Conservation (phyloP, 2,329 filamentous ascomycete species). For the Calcarisporium arbuscula region DNA sequence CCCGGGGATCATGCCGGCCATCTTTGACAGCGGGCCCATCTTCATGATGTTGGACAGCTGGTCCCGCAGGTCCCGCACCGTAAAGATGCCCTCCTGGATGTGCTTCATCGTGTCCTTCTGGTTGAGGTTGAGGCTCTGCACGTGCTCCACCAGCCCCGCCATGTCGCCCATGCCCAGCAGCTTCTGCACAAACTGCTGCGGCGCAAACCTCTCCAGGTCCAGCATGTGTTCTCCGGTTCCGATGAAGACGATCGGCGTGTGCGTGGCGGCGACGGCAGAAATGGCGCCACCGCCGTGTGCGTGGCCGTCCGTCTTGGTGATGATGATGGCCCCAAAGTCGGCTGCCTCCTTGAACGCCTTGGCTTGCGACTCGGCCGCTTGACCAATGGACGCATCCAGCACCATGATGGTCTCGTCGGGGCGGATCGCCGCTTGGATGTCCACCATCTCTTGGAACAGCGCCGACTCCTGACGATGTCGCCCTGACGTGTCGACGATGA, state of each 20-base stretch:
- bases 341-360: constrained; percentile 96
- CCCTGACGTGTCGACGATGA: constrained; percentile 96
- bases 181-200: constrained; percentile 89
- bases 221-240: constrained; percentile 97
- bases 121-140: constrained; percentile 89
- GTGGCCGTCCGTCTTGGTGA: constrained; percentile 96
- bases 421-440: constrained; percentile 84
- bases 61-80: constrained; percentile 86
- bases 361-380: constrained; percentile 89
- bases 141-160: constrained; percentile 89
- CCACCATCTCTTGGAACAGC: constrained; percentile 94
- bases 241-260: constrained; percentile 95
- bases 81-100: constrained; percentile 94
- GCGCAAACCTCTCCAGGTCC: constrained; percentile 87
- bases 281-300: constrained; percentile 95
- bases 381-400: constrained; percentile 90
- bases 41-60: constrained; percentile 99
- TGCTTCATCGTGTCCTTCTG: constrained; percentile 99
- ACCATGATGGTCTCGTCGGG: constrained; percentile 99
- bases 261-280: constrained; percentile 90
- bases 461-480: constrained; percentile 92
- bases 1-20: constrained; percentile 98
- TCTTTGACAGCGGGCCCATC: constrained; percentile 95
- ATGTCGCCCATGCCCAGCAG: constrained; percentile 97
- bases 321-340: constrained; percentile 96